These are phyloP conservation scores for Salix exigua DNA, from an alignment of 345 rosid genomes.

Conservation along the genomic window DNA sequence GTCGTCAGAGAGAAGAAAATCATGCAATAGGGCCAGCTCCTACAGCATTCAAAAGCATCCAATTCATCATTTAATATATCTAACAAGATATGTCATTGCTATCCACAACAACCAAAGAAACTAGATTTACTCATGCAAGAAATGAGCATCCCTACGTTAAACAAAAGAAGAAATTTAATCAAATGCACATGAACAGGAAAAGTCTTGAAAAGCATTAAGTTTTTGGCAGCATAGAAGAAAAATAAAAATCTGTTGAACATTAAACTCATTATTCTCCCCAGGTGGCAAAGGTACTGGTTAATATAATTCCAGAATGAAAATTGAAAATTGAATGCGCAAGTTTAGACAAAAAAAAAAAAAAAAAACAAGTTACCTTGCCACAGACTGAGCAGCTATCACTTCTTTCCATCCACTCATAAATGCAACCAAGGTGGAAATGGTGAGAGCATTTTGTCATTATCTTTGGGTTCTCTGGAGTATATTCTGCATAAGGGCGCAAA, in stretches of 20 bases:
- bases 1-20: background rate
- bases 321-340: background rate
- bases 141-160: background rate
- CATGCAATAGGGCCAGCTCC: background rate
- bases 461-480: slow-evolving; percentile 88
- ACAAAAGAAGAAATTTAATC: background rate
- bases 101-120: background rate
- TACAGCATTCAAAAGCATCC: background rate
- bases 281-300: background rate
- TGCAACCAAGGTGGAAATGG: slow-evolving; percentile 98
- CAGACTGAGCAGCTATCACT: slow-evolving; percentile 97
- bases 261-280: background rate
- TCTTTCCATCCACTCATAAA: slow-evolving; percentile 99
- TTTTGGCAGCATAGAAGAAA: background rate
- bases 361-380: slow-evolving; percentile 65
- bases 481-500: slow-evolving; percentile 50
- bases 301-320: background rate
- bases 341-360: background rate
- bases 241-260: background rate
- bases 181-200: background rate
- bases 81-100: background rate
- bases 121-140: background rate
- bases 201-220: background rate
- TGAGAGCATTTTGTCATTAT: slow-evolving; percentile 86
- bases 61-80: background rate